Conservation (phyloP, 495 filamentous ascomycete genomes). For the Bacidia gigantensis region DNA sequence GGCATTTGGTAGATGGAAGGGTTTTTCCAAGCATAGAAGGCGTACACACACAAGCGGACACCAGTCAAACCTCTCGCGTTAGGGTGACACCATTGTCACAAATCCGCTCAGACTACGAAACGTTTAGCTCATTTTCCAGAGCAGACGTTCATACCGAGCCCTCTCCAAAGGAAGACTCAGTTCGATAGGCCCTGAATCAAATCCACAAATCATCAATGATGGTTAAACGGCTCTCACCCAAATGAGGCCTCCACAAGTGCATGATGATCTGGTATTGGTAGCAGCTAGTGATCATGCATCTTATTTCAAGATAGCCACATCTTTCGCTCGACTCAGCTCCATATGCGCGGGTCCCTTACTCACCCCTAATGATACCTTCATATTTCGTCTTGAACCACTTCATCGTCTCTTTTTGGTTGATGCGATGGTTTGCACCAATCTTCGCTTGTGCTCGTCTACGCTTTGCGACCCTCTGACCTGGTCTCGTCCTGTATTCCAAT, state of each 20-base stretch:
- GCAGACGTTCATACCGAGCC: neutral
- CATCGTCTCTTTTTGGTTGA: slow-evolving; percentile 84
- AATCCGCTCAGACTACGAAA: too few relatives aligned
- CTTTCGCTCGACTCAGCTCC: neutral
- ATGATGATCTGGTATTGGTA: slow-evolving; percentile 12
- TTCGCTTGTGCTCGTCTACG: slow-evolving; percentile 76
- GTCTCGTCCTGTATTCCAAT: slow-evolving; percentile 53
- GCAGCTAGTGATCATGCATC: neutral
- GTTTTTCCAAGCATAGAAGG: too few relatives aligned
- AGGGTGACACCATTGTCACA: too few relatives aligned
- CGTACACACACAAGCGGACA: too few relatives aligned
- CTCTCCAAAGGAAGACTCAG: neutral
- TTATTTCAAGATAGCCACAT: neutral
- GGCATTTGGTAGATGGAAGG: too few relatives aligned
- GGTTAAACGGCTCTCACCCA: slow-evolving; percentile 22
- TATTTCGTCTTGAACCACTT: slow-evolving; percentile 99
- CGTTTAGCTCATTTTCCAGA: neutral
- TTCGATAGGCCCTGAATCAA: neutral
- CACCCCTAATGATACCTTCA: slow-evolving; percentile 79
- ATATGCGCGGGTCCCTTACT: slow-evolving; percentile 7
- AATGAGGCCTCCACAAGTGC: slow-evolving; percentile 20
- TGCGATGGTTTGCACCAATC: slow-evolving; percentile 80
- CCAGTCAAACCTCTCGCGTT: too few relatives aligned
- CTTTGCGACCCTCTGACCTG: slow-evolving; percentile 93
- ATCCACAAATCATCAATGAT: slow-evolving; percentile 15